Conservation (phyloP, 805 yeast genomes). For the Debaryomyces maramus region DNA sequence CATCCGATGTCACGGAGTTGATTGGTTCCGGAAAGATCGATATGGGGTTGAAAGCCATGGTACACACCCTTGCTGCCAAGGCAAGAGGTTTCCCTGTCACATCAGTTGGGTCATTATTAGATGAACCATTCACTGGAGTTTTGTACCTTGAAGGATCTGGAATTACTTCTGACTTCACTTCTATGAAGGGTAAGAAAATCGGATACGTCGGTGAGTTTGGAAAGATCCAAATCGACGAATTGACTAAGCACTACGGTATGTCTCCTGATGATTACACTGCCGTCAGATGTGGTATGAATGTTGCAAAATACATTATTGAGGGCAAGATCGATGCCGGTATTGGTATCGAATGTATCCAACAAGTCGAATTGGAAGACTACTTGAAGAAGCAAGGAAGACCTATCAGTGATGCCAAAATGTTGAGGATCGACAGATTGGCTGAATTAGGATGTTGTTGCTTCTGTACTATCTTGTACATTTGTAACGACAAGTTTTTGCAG, state of each 20-base stretch:
- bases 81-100: slow-evolving; percentile 60
- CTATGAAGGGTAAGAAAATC: slow-evolving; percentile 52
- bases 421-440: slow-evolving; percentile 56
- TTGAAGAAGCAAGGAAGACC: slow-evolving; percentile 44
- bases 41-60: slow-evolving; percentile 62
- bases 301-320: slow-evolving; percentile 54
- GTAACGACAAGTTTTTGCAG: slow-evolving; percentile 49
- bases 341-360: slow-evolving; percentile 61
- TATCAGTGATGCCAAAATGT: slow-evolving; percentile 50
- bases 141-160: slow-evolving; percentile 52
- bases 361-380: slow-evolving; percentile 56
- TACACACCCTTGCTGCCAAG: slow-evolving; percentile 59
- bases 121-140: slow-evolving; percentile 59
- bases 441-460: slow-evolving; percentile 60
- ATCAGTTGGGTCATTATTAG: slow-evolving; percentile 53
- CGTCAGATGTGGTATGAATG: slow-evolving; percentile 61
- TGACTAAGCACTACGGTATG: slow-evolving; percentile 57
- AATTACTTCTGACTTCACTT: slow-evolving; percentile 49
- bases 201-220: slow-evolving; percentile 64
- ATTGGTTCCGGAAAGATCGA: slow-evolving; percentile 58
- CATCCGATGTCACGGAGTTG: slow-evolving; percentile 57
- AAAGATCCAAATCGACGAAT: slow-evolving; percentile 56
- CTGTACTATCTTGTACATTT: slow-evolving; percentile 56
- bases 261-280: slow-evolving; percentile 56
- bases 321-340: slow-evolving; percentile 59